Conservation (phyloP, 2,329 filamentous ascomycete species). For the Cylindrodendrum hubeiense region DNA sequence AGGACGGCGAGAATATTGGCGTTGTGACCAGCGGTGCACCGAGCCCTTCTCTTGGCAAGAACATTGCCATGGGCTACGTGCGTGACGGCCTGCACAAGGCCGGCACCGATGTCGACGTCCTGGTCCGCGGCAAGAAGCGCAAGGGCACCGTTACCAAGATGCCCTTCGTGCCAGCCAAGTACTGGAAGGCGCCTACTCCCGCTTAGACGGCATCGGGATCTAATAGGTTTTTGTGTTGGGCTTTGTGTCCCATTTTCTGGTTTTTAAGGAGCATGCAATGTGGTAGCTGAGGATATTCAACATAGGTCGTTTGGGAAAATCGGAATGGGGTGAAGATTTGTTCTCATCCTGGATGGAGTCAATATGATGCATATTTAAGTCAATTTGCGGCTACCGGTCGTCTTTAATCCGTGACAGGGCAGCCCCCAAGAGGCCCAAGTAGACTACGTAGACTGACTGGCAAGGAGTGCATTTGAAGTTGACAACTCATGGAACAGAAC, state of each 20-base stretch:
- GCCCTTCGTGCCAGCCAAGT: constrained; percentile 88
- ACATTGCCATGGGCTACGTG: constrained; percentile 97
- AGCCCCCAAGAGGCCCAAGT: too few relatives aligned
- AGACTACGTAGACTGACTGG: too few relatives aligned
- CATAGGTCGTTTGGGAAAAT: constrained; percentile 21
- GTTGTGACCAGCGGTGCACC: constrained; percentile 90
- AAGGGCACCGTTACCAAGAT: constrained; percentile 85
- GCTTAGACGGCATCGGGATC: not conserved
- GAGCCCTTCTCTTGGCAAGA: constrained; percentile 86
- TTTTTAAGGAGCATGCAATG: constrained; percentile 6
- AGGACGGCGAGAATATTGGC: constrained; percentile 77
- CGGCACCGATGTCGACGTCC: constrained; percentile 83
- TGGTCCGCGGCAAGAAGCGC: constrained; percentile 82
- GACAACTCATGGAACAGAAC: too few relatives aligned
- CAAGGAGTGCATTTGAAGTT: too few relatives aligned
- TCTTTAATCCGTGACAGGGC: too few relatives aligned
- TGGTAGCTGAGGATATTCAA: constrained; percentile 14
- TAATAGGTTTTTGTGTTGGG: not conserved
- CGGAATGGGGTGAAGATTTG: constrained; percentile 1
- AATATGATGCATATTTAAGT: constrained; percentile 5
- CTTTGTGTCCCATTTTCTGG: not conserved
- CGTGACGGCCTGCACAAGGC: constrained; percentile 84
- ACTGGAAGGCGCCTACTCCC: constrained; percentile 59
- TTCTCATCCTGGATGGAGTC: constrained; percentile 4
- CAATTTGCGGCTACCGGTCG: not conserved